Evolutionary conservation across 2,329 filamentous ascomycete species (phyloP).

Genomic region (Tetracladium maxilliforme): DNA sequence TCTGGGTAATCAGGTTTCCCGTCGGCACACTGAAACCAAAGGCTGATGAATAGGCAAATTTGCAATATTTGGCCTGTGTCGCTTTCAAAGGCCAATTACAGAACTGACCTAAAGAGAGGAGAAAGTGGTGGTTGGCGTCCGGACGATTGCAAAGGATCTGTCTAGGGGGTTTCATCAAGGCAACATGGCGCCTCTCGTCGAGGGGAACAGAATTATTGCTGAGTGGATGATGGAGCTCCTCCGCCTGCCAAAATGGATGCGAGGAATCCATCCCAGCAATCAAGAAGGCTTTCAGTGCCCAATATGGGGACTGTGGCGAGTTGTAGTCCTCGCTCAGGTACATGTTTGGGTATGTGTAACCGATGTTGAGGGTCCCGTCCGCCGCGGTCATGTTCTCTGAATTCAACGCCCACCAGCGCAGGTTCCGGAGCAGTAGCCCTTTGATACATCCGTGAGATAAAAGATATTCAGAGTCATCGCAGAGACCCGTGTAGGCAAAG

Average conservation of each 20-base stretch:
- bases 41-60: slow-evolving; percentile 31
- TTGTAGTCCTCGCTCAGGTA: slow-evolving; percentile 41
- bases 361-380: slow-evolving; percentile 34
- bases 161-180: slow-evolving; percentile 15
- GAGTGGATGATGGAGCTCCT: slow-evolving; percentile 20
- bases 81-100: slow-evolving; percentile 21
- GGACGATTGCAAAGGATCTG: slow-evolving; percentile 27
- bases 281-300: slow-evolving; percentile 34
- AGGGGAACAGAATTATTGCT: no score
- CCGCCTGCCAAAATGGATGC: slow-evolving; percentile 27
- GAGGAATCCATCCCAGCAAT: slow-evolving; percentile 18
- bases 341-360: slow-evolving; percentile 27
- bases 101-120: slow-evolving; percentile 24
- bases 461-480: slow-evolving; percentile 13
- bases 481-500: slow-evolving; percentile 15
- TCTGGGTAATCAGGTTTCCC: slow-evolving; percentile 16
- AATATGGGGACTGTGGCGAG: slow-evolving; percentile 38
- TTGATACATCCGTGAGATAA: slow-evolving; percentile 29
- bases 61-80: slow-evolving; percentile 27
- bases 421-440: slow-evolving; percentile 31
- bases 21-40: slow-evolving; percentile 29
- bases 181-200: slow-evolving; percentile 1
- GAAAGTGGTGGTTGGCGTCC: slow-evolving; percentile 21
- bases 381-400: slow-evolving; percentile 26
- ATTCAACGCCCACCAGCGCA: slow-evolving; percentile 30